Base-by-base conservation (phyloP, 768 basidiomycete genomes). In the Lanmaoa pseudosensibilis region DNA sequence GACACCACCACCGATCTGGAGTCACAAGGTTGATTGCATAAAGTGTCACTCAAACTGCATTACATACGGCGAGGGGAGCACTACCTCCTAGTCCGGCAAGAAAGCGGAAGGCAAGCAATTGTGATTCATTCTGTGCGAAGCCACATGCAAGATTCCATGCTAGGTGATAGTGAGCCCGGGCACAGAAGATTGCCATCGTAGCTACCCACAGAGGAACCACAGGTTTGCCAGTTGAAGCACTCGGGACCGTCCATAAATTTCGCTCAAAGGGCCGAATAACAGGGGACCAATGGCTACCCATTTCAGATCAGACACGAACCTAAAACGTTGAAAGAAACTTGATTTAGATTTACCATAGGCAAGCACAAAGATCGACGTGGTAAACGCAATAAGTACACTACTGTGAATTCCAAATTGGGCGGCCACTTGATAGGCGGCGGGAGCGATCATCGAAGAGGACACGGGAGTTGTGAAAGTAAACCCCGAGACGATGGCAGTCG, bases 401-500 rank as follows among this genome's bases (percentile, higher is more conserved):
- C 66, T 83, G 10, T 78, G 83, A 27, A 90, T 78, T 2, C 80
- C 76, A 58, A 91, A 85, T 19, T 82, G 69, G 3, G 66, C 55
- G 2, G 76, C 84, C 0, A 92, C 62, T 50, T 83, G 77, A 4
- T 60, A 55, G 0, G 77, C 73, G 0, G 88, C 88, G 0, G 88
- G 88, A 0, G 90, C 85, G 2, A 90, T 74, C 83, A 89, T 89
- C 4, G 87, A 82, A 5, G 90, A 92, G 0, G 88, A 83, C 0
- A 90, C 75, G 0, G 88, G 86, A 9, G 76, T 78, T 36, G 88
- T 86, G 65, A 88, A 86, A 0, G 87, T 85, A 65, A 87, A n/a
- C n/a, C n/a, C n/a, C n/a, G n/a, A 90, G 0, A 88, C 82, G 30
- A 87, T 77, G n/a, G 78, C 59, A 0, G 85, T 87, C 0, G 82